A percentile compares a stretch with the other conserved stretches of the same genome.
These are phyloP conservation scores for Macadamia tetraphylla DNA, from an alignment of 164 flowering plant genomes.

Conservation along the genomic window DNA sequence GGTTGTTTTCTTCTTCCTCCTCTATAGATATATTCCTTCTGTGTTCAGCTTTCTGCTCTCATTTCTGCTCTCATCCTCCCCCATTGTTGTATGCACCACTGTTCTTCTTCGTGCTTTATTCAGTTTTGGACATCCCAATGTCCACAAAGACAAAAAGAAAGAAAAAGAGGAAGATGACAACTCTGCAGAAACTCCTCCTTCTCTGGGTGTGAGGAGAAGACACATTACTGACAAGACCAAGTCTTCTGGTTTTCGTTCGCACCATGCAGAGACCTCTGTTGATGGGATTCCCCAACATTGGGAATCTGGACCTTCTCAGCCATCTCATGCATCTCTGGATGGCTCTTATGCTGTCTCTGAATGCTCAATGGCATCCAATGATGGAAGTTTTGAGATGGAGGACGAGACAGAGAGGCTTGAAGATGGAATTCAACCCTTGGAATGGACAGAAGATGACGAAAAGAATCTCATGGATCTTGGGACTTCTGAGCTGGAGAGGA, in stretches of 20 bases:
- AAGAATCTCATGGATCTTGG: conserved; percentile 63
- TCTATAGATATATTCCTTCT: conserved; percentile 62
- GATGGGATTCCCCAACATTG: too few species aligned
- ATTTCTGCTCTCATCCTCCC: conserved; percentile 67
- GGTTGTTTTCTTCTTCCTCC: conserved; percentile 29
- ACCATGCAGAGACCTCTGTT: conserved; percentile 43
- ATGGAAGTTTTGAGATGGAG: conserved; percentile 21
- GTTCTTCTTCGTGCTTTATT: conserved; percentile 81
- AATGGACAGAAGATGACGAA: conserved; percentile 36
- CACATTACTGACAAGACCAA: conserved; percentile 17
- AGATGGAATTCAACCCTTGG: conserved; percentile 11
- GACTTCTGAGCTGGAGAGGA: conserved; percentile 74
- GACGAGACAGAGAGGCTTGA: conserved; percentile 19
- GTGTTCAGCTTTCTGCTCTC: conserved; percentile 60
- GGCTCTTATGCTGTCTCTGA: conserved; percentile 42
- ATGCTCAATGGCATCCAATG: conserved; percentile 17
- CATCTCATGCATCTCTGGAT: conserved; percentile 36
- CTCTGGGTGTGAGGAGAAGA: conserved; percentile 12
- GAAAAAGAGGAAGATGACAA: conserved; percentile 29
- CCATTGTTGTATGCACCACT: conserved; percentile 82
- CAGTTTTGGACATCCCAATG: conserved; percentile 69
- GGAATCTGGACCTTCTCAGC: too few species aligned
- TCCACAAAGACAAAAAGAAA: conserved; percentile 51
- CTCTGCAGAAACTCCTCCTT: conserved; percentile 20
- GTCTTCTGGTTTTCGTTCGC: conserved; percentile 37